Evolutionary conservation across 1,284 basidiomycete genomes (phyloP).

Genomic region (Pseudozyma hubeiensis): DNA sequence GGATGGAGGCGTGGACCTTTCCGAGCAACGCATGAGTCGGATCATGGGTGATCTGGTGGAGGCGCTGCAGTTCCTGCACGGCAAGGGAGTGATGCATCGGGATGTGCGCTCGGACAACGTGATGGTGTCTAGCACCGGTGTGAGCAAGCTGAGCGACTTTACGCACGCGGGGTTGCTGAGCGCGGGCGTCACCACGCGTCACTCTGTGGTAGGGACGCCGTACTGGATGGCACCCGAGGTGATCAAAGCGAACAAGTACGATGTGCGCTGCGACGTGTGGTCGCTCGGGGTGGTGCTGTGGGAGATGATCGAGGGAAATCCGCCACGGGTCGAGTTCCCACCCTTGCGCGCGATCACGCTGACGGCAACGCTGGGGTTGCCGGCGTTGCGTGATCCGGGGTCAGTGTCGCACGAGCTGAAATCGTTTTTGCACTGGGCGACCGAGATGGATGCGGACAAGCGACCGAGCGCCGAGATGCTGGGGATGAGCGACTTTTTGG

Average conservation of each 20-base stretch:
- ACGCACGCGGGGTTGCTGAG: constrained; percentile 55
- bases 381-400: constrained; percentile 34
- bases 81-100: constrained; percentile 48
- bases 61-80: constrained; percentile 54
- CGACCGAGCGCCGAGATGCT: constrained; percentile 57
- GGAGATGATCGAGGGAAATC: constrained; percentile 62
- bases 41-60: constrained; percentile 50
- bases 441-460: constrained; percentile 57
- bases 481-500: constrained; percentile 49
- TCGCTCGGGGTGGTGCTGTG: constrained; percentile 57
- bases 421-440: constrained; percentile 59
- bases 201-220: constrained; percentile 58
- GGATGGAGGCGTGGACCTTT: constrained; percentile 34
- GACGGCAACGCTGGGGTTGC: constrained; percentile 57
- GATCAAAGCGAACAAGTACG: constrained; percentile 56
- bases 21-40: constrained; percentile 52
- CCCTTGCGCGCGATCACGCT: constrained; percentile 58
- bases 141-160: constrained; percentile 59
- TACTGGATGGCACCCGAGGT: constrained; percentile 67
- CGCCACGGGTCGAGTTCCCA: constrained; percentile 61
- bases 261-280: constrained; percentile 57
- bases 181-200: constrained; percentile 17
- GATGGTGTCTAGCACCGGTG: constrained; percentile 48
- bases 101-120: constrained; percentile 61
- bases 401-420: constrained; percentile 51